Conservation (phyloP, 179 eudicot species). For the Corrigiola litoralis region DNA sequence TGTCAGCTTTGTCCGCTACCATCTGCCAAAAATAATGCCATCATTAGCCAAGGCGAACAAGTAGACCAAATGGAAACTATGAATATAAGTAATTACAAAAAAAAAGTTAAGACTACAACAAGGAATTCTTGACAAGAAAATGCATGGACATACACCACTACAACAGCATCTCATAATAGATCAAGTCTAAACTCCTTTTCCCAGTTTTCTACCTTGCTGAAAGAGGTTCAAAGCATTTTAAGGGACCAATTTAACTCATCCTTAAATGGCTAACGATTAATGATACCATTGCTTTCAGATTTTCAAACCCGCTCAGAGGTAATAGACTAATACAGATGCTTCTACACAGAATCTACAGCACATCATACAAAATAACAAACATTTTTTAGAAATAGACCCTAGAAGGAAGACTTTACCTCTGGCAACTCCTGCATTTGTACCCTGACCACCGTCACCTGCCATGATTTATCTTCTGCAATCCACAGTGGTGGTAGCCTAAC, state of each 20-base stretch:
- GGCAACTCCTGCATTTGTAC: conserved; percentile 15
- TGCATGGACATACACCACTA: neutral
- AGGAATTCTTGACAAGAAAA: neutral
- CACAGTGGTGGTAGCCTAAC: conserved; percentile 40
- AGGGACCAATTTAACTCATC: too few species aligned
- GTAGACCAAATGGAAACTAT: neutral
- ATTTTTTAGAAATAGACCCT: neutral
- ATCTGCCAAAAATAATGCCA: conserved; percentile 32
- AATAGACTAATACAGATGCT: too few species aligned
- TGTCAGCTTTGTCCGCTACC: conserved; percentile 14
- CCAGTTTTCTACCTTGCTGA: neutral
- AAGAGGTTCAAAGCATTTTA: neutral
- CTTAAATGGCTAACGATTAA: too few species aligned
- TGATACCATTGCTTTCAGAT: too few species aligned
- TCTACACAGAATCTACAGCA: neutral
- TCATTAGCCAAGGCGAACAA: conserved; percentile 8
- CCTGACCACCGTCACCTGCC: conserved; percentile 26
- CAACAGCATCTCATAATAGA: neutral
- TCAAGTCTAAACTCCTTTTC: neutral
- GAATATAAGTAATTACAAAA: neutral
- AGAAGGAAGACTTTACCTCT: conserved; percentile 18
- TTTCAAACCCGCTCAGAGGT: too few species aligned
- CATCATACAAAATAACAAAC: neutral
- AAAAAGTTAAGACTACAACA: neutral
- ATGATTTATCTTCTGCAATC: conserved; percentile 28